Evolutionary conservation across 1,284 basidiomycete species (phyloP).

Genomic region (Cutaneotrichosporon sp.): DNA sequence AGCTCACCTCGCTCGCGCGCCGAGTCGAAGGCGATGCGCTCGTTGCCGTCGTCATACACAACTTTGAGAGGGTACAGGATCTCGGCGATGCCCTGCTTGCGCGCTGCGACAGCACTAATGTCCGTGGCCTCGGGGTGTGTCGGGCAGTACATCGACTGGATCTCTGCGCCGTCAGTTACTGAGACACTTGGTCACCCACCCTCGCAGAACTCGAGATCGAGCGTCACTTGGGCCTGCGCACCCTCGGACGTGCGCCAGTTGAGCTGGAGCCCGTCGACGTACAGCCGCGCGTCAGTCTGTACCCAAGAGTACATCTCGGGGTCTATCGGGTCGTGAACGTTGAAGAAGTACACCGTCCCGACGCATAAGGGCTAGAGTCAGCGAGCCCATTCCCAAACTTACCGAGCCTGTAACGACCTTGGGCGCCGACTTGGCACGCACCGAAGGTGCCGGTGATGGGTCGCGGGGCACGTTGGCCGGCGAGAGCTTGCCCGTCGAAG

Average conservation of each 20-base stretch:
- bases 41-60: constrained; percentile 80
- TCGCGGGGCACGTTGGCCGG: background rate
- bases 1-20: constrained; percentile 69
- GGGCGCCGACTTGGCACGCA: background rate
- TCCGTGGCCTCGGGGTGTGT: constrained; percentile 76
- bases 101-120: constrained; percentile 77
- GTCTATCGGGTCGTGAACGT: constrained; percentile 66
- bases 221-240: constrained; percentile 72
- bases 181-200: no score
- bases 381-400: constrained; percentile 30
- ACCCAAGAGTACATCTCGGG: constrained; percentile 77
- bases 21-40: constrained; percentile 78
- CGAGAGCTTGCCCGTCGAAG: background rate
- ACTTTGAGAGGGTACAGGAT: constrained; percentile 82
- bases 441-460: background rate
- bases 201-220: constrained; percentile 76
- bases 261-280: constrained; percentile 72
- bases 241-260: constrained; percentile 79
- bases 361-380: constrained; percentile 69
- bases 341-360: constrained; percentile 82
- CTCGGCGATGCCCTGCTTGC: constrained; percentile 65
- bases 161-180: constrained; percentile 58
- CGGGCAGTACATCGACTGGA: constrained; percentile 74
- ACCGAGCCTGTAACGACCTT: constrained; percentile 56
- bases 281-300: constrained; percentile 76